Evolutionary conservation across 2,329 filamentous ascomycete genomes (phyloP), one percentile per base, ranked within the genome.

Genomic region (Capronia americana): DNA sequence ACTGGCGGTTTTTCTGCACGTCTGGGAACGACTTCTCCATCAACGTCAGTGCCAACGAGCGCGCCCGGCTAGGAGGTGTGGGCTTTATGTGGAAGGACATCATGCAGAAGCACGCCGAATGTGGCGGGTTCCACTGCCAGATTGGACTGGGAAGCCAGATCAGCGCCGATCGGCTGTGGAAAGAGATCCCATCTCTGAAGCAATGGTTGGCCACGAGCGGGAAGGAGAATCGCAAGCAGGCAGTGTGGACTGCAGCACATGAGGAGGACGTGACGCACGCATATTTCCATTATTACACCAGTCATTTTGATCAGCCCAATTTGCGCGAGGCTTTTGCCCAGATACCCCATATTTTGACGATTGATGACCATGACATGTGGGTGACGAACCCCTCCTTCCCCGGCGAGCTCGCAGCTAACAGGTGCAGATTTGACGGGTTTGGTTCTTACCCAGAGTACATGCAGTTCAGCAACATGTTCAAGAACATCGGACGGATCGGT

Each of bases 41-140:
- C 30, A 90, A 91, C 70, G 95, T 96, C 1, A 93, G 89, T 69
- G 90, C 93, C 62, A 92, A 90, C 68, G 95, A 99, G 73, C 87
- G 94, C 51, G 87, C 89, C 34, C 92, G 90, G 73, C 85, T 98
- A 1, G 95, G 95, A 32, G 95, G 95, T 1, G 86, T 96, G 0
- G 92, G 93, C 0, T 92, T 95, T 75, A 96, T 99, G 94, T 99
- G 95, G 95, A 98, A 97, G 75, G 95, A 99, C 74, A 93, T 99
- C 30, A 85, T 99, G 75, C 93, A 97, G 79, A 97, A 97, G 84
- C 96, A 99, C 74, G 88, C 93, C 30, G 95, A 99, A 73, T 97
- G 93, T 72, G 93, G 93, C 63, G 95, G 95, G 0, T 99, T 98
- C 78, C 95, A 99, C 74, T 90, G 92, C 6, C 95, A 99, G 75